A percentile compares a stretch with the other conserved stretches of the same genome.
These are phyloP conservation scores for Sophora flavescens DNA, from an alignment of 306 rosid species.

Conservation along the genomic window DNA sequence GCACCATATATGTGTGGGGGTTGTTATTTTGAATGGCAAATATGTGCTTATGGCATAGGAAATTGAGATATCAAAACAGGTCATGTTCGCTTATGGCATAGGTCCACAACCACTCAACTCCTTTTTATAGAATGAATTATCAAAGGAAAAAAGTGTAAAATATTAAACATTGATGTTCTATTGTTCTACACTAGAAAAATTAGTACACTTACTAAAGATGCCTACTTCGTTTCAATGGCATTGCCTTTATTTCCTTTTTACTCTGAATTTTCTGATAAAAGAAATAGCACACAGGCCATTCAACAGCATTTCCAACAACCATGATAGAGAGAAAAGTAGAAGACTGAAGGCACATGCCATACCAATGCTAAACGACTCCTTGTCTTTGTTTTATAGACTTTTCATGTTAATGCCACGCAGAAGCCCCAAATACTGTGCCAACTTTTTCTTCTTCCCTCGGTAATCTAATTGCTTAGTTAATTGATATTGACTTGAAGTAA, in stretches of 20 bases:
- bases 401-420: slow-evolving; percentile 40
- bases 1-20: too few relatives aligned
- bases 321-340: slow-evolving; percentile 1
- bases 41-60: too few relatives aligned
- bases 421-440: slow-evolving; percentile 42
- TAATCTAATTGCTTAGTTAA: slow-evolving; percentile 39
- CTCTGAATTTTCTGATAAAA: background rate
- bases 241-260: slow-evolving; percentile 16
- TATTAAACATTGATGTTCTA: background rate
- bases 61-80: too few relatives aligned
- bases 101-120: too few relatives aligned
- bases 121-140: too few relatives aligned
- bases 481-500: slow-evolving; percentile 44
- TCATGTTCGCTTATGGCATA: too few relatives aligned
- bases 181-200: too few relatives aligned
- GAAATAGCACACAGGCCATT: slow-evolving; percentile 19
- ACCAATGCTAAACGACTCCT: slow-evolving; percentile 38
- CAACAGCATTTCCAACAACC: slow-evolving; percentile 19
- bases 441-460: slow-evolving; percentile 43
- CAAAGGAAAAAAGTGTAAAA: too few relatives aligned
- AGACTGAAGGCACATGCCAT: slow-evolving; percentile 41
- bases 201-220: too few relatives aligned
- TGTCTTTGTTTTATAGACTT: slow-evolving; percentile 28
- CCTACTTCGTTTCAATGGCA: background rate
- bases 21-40: too few relatives aligned